These are phyloP conservation scores for Phytophthora idaei DNA, from an alignment of 352 stramenopile species.

Conservation along the genomic window DNA sequence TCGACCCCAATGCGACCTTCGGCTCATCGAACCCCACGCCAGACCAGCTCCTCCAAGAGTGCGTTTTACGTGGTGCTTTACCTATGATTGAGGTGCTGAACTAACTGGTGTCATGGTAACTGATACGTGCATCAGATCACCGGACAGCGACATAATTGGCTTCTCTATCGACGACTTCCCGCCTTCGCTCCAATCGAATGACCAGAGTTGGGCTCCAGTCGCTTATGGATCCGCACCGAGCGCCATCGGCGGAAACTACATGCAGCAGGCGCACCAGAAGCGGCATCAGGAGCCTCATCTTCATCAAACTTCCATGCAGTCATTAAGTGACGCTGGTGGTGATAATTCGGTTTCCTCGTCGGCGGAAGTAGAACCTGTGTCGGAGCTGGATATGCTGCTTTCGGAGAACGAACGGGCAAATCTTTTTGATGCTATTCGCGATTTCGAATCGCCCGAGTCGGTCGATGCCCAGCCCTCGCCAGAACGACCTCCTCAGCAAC, in stretches of 20 bases:
- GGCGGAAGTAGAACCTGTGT: constrained; percentile 27
- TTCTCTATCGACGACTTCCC: constrained; percentile 76
- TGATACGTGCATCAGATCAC: constrained; percentile 18
- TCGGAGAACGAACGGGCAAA: constrained; percentile 71
- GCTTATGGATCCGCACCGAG: constrained; percentile 31
- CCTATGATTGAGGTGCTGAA: background rate
- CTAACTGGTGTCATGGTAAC: constrained; percentile 6
- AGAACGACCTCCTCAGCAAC: constrained; percentile 17
- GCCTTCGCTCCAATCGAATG: constrained; percentile 49
- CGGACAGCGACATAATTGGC: constrained; percentile 67
- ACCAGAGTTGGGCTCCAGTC: constrained; percentile 35
- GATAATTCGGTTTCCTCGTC: constrained; percentile 20
- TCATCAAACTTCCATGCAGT: constrained; percentile 16
- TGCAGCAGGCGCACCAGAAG: constrained; percentile 30
- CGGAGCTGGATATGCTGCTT: constrained; percentile 60
- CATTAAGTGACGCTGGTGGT: constrained; percentile 7
- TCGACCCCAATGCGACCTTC: constrained; percentile 31
- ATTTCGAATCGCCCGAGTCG: constrained; percentile 58
- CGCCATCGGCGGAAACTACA: constrained; percentile 28
- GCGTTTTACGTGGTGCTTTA: constrained; percentile 24
- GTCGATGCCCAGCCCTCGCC: constrained; percentile 16
- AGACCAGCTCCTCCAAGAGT: constrained; percentile 60
- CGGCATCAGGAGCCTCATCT: background rate
- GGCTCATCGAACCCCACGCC: constrained; percentile 43
- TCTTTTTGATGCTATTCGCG: constrained; percentile 72